Base-by-base conservation (phyloP, 257 asterid species). In the Solanum boliviense region DNA sequence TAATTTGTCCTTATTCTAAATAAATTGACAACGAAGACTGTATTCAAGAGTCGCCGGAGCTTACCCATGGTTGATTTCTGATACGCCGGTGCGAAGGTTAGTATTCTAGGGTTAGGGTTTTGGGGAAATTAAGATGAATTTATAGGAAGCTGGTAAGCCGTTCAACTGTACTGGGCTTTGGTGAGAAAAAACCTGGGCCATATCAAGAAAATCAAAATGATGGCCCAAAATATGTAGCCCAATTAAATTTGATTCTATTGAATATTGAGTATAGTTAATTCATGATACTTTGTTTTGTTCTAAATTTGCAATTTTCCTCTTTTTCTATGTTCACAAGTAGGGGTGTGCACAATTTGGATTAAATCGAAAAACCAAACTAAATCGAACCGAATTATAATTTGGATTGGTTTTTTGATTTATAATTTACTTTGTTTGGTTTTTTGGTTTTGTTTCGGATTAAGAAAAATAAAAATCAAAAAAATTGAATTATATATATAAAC, bases 1-100 rank as follows among this genome's bases (percentile, higher is more conserved):
- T 70, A 31, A 70, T 67, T 67, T 65, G 18, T 0, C 74, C 35
- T 12, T 5, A 2, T 27, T 6, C 72, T 25, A 67, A 5, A 67
- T 25, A 27, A 68, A 68, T 68, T 68, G 36, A 13, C 36, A 27
- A 6, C 20, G 15, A 72, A 72, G 3, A 72, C 79, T 72, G 7
- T 72, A 16, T 16, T 32, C 39, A 71, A 3, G 78, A 27, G 21
- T 27, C 35, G 2, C 32, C 74, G 39, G 78, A 73, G 41, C 67
- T 89, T 72, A 92, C 92, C 94, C 94, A 92, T 92, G 86, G 15
- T 4, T 73, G 87, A 52, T 71, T 85, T n/a, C 62, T 32, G 62
- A 4, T 86, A 71, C 25, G 83, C 27, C 62, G 36, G 89, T 44
- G 36, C 3, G 6, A 39, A 60, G 89, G 21, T 31, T 27, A 21